phyloP scores from a whole-genome alignment of 495 filamentous ascomycete genomes.

The Pseudoneurospora amorphoporcata region DNA sequence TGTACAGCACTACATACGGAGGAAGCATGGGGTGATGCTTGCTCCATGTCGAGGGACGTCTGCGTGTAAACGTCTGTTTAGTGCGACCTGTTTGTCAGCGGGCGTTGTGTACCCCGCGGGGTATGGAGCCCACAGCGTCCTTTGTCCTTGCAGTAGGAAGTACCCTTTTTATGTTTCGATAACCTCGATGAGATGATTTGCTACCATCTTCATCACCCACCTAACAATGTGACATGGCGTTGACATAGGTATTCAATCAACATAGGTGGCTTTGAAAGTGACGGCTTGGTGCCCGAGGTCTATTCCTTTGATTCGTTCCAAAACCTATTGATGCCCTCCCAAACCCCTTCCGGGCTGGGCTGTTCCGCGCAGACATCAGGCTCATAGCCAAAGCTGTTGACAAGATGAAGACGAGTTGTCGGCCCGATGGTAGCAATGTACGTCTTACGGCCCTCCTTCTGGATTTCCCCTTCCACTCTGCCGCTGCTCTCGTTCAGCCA shows the following conservation, averaged over 20 bases:
- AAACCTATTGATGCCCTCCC: conserved; percentile 52
- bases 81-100: not conserved
- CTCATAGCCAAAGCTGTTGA: conserved; percentile 53
- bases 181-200: not conserved
- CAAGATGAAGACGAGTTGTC: conserved; percentile 73
- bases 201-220: not conserved
- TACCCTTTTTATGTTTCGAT: not conserved
- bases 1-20: not conserved
- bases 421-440: conserved; percentile 85
- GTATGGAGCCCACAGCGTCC: not conserved
- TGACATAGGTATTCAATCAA: not conserved
- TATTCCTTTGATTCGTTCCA: not conserved
- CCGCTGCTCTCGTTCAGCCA: conserved; percentile 41
- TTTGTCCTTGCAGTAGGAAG: not conserved
- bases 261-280: not conserved
- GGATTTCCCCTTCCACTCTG: conserved; percentile 16
- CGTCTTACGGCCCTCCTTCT: conserved; percentile 23
- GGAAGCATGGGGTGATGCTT: not conserved
- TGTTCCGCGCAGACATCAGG: conserved; percentile 73
- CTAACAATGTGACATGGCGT: not conserved
- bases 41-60: not conserved
- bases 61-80: not conserved
- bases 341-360: conserved; percentile 79
- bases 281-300: not conserved
- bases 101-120: not conserved